Conservation (phyloP, 2,329 filamentous ascomycete species). For the Penicillium sp. region DNA sequence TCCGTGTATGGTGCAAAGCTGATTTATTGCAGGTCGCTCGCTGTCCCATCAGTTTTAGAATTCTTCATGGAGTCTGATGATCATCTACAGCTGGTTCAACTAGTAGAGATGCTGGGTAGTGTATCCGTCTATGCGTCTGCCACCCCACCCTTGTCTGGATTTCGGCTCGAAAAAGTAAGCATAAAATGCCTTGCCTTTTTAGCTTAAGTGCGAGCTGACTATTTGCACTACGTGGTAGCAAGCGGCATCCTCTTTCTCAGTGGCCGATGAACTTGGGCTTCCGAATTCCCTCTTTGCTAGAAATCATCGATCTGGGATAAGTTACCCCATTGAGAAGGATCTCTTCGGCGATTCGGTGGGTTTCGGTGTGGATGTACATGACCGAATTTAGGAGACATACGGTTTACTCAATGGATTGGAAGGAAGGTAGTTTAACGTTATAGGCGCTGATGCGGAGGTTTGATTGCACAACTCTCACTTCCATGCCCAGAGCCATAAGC, state of each 20-base stretch:
- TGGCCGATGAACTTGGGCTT: neutral
- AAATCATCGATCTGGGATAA: neutral
- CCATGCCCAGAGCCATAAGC: neutral
- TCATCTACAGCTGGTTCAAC: too few species aligned
- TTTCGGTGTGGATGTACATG: neutral
- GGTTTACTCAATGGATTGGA: too few species aligned
- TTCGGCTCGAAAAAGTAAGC: neutral
- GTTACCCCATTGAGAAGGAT: constrained; percentile 12
- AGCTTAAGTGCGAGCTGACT: neutral
- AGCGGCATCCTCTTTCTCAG: too few species aligned
- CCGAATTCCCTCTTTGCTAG: neutral
- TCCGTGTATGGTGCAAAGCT: neutral
- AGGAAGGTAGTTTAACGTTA: neutral
- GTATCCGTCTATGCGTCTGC: too few species aligned
- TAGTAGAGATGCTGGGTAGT: too few species aligned
- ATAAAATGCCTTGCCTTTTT: neutral
- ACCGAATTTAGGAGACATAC: neutral
- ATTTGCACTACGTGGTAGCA: neutral
- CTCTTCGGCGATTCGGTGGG: too few species aligned
- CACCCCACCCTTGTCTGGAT: neutral
- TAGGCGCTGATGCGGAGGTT: neutral
- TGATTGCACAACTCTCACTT: neutral
- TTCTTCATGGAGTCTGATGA: constrained; percentile 2
- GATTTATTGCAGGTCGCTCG: constrained; percentile 1
- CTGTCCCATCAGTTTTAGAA: neutral